Conservation (phyloP, 257 asterid genomes). For the Cruciata laevipes region DNA sequence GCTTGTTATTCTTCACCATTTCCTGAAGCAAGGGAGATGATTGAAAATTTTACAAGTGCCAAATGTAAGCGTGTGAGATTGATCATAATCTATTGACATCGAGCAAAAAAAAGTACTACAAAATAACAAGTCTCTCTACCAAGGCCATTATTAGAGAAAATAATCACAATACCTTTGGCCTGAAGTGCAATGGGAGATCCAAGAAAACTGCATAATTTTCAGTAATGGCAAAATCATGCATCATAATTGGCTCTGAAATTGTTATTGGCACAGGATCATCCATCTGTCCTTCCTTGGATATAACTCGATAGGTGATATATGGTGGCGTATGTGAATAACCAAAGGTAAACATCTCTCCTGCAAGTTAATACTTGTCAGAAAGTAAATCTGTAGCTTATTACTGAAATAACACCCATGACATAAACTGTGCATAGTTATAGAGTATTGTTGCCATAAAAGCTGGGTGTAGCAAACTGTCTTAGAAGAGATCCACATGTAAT, state of each 20-base stretch:
- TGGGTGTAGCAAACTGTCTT: not conserved
- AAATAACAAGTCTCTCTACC: not conserved
- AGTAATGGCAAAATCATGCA: conserved; percentile 99
- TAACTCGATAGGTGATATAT: conserved; percentile 77
- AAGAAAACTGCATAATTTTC: conserved; percentile 87
- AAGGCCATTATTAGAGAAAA: not conserved
- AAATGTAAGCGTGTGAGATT: not conserved
- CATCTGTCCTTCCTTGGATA: conserved; percentile 88
- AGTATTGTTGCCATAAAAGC: not conserved
- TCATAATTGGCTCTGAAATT: conserved; percentile 71
- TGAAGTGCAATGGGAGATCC: conserved; percentile 88
- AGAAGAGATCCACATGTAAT: not conserved
- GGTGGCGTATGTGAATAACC: conserved; percentile 79
- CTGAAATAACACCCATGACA: not conserved
- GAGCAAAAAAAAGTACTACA: not conserved
- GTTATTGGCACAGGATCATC: conserved; percentile 94
- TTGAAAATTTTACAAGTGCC: not conserved
- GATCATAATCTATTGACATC: not conserved
- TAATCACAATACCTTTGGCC: conserved; percentile 56
- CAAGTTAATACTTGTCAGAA: conserved; percentile 22
- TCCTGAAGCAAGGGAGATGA: conserved; percentile 46
- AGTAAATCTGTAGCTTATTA: not conserved
- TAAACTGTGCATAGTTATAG: not conserved
- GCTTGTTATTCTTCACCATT: conserved; percentile 81
- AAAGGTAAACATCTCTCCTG: conserved; percentile 97